Evolutionary conservation across 495 filamentous ascomycete genomes (phyloP).

Genomic region (Aspergillus mulundensis): DNA sequence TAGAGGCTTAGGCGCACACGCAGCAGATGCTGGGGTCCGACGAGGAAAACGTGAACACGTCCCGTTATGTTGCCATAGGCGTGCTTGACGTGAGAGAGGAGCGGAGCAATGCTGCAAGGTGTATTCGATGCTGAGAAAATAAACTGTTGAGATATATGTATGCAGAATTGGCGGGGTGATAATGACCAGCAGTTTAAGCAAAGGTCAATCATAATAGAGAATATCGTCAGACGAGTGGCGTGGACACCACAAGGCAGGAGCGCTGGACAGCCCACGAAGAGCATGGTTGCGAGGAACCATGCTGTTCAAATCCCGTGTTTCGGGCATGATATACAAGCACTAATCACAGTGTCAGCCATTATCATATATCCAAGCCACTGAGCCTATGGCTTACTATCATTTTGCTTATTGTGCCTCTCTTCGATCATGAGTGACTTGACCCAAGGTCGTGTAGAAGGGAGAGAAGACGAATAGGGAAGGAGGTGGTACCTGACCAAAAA

Average conservation of each 20-base stretch:
- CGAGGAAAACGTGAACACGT: background rate
- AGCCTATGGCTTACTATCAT: background rate
- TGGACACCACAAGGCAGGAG: conserved; percentile 5
- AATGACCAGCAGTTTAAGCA: background rate
- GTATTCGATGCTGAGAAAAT: conserved; percentile 20
- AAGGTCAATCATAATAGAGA: background rate
- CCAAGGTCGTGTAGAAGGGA: too few species aligned
- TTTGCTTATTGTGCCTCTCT: background rate
- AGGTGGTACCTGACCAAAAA: background rate
- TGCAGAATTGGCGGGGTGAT: background rate
- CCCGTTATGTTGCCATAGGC: background rate
- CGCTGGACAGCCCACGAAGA: background rate
- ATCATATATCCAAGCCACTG: background rate
- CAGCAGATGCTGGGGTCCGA: background rate
- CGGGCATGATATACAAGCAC: background rate
- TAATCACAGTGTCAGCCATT: background rate
- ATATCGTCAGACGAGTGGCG: background rate
- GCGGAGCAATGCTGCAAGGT: conserved; percentile 7
- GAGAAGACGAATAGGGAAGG: conserved; percentile 6
- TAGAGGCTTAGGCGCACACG: background rate
- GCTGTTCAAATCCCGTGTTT: background rate
- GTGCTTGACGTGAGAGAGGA: background rate
- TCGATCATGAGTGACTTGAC: background rate
- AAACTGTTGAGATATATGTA: conserved; percentile 14
- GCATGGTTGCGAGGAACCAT: background rate